A percentile compares a stretch with the other conserved stretches of the same genome.
These are phyloP conservation scores for Talaromyces amestolkiae DNA, from an alignment of 2,329 filamentous ascomycete species.

Conservation along the genomic window DNA sequence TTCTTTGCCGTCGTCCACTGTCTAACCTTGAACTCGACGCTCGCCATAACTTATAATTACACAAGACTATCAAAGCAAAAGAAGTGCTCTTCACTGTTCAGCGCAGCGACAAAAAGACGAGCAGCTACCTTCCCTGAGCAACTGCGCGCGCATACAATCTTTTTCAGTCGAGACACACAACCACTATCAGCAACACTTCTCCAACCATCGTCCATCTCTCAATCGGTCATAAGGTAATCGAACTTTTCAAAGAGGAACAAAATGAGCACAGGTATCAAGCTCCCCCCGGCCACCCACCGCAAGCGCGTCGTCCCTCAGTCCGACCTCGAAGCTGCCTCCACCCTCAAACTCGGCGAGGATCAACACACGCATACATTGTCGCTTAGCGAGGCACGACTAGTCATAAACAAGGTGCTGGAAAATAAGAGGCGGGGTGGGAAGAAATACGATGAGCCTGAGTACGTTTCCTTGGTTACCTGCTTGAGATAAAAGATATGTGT, in stretches of 20 bases:
- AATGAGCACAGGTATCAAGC: constrained; percentile 35
- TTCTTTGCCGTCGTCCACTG: not conserved
- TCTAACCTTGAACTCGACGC: not conserved
- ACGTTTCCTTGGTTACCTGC: constrained; percentile 37
- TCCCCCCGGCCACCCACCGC: constrained; percentile 40
- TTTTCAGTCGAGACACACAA: not conserved
- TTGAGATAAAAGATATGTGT: not conserved
- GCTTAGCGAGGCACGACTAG: constrained; percentile 83
- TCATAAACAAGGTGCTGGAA: constrained; percentile 84
- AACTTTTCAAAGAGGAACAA: constrained; percentile 4
- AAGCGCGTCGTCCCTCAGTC: constrained; percentile 43
- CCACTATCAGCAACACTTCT: not conserved
- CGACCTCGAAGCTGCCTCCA: constrained; percentile 82
- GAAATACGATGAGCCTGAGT: constrained; percentile 82
- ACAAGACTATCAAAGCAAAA: not conserved
- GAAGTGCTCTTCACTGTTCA: not conserved
- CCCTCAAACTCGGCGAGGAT: constrained; percentile 89
- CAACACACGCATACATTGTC: constrained; percentile 87
- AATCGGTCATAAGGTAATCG: not conserved
- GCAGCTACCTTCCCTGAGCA: not conserved
- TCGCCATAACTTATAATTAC: not conserved
- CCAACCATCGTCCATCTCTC: not conserved
- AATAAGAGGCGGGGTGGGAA: constrained; percentile 77
- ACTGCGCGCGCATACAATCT: not conserved
- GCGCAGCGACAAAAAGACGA: not conserved